These are phyloP conservation scores for Artemisia annua DNA, from an alignment of 129 eudicot species.

Conservation along the genomic window DNA sequence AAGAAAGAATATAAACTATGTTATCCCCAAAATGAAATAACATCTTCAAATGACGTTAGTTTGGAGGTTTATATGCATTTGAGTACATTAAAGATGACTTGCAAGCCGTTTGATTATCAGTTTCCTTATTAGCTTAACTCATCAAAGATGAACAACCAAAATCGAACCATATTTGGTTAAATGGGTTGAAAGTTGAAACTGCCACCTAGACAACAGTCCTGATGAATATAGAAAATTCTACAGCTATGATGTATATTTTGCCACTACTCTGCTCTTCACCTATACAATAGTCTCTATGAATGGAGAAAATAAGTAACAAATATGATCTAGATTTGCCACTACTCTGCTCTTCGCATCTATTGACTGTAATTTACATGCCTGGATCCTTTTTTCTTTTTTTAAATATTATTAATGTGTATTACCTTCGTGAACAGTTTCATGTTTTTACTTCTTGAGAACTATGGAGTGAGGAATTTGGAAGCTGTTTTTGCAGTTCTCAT, in stretches of 20 bases:
- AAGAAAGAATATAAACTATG: background rate
- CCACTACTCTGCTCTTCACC: background rate
- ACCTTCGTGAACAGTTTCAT: constrained; percentile 61
- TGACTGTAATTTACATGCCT: background rate
- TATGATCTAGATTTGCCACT: background rate
- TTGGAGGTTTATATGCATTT: background rate
- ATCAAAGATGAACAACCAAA: background rate
- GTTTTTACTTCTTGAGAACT: constrained; percentile 88
- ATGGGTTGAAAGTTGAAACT: background rate
- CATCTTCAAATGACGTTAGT: background rate
- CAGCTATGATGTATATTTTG: background rate
- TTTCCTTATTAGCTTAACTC: background rate
- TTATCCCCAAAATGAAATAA: background rate
- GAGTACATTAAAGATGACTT: background rate
- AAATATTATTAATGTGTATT: constrained; percentile 5
- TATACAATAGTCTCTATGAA: background rate
- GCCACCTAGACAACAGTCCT: background rate
- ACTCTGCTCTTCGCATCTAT: background rate
- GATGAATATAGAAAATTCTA: background rate
- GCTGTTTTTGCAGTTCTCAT: constrained; percentile 94
- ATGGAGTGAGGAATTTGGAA: constrained; percentile 97
- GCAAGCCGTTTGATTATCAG: background rate
- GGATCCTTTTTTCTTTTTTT: background rate
- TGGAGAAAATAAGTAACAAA: background rate
- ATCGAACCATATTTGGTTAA: background rate